Percentiles rank a stretch among this genome's conserved stretches.
phyloP scores from a whole-genome alignment of 495 filamentous ascomycete genomes.

The Astrothelium subdiscretum region DNA sequence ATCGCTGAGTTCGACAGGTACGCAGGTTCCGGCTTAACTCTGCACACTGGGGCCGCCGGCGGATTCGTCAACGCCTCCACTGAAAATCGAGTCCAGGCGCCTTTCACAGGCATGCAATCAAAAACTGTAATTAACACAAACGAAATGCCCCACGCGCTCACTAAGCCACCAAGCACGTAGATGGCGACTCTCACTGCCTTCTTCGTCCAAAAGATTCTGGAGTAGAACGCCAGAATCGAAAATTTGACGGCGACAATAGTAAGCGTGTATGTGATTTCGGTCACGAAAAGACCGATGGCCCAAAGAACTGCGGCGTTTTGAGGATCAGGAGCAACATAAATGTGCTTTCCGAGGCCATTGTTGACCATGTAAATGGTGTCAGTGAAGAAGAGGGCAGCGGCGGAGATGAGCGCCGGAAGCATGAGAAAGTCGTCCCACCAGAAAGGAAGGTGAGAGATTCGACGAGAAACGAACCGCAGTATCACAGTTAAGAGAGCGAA shows the following conservation, averaged over 20 bases:
- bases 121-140: not conserved
- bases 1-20: slow-evolving; percentile 3
- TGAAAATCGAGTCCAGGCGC: not conserved
- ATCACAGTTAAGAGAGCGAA: not conserved
- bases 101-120: not conserved
- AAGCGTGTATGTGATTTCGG: slow-evolving; percentile 3
- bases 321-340: not conserved
- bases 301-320: not conserved
- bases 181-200: not conserved
- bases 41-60: not conserved
- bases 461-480: not conserved
- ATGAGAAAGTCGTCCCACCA: not conserved
- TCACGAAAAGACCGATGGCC: not conserved
- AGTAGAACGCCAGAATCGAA: not conserved
- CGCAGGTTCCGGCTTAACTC: not conserved
- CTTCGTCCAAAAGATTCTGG: slow-evolving; percentile 1
- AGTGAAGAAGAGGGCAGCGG: not conserved
- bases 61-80: not conserved
- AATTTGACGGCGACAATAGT: not conserved
- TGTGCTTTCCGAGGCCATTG: not conserved
- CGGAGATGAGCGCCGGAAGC: not conserved
- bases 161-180: not conserved
- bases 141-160: not conserved
- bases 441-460: not conserved
- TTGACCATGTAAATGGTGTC: not conserved